phyloP scores from a whole-genome alignment of 352 stramenopile species.

The Phytopythium kandeliae region DNA sequence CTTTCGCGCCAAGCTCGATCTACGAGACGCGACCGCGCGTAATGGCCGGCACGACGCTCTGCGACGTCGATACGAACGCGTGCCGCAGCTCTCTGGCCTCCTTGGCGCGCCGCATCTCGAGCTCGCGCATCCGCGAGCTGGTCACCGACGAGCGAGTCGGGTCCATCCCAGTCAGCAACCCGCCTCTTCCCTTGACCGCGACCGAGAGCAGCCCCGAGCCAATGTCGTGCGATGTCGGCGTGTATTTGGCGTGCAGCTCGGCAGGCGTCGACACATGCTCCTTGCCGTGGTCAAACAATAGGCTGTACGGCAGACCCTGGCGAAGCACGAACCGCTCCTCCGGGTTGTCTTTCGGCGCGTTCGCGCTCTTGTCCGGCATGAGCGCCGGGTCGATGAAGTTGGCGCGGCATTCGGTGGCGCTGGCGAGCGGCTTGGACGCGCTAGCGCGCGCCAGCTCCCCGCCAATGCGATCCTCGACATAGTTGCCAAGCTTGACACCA shows the following conservation, averaged over 20 bases:
- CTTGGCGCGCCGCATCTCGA: conserved; percentile 34
- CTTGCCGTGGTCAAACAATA: conserved; percentile 68
- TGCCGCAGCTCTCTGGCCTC: conserved; percentile 33
- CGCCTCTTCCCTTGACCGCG: conserved; percentile 5
- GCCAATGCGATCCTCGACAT: conserved; percentile 78
- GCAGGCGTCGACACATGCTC: conserved; percentile 29
- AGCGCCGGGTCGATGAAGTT: conserved; percentile 47
- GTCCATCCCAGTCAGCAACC: neutral
- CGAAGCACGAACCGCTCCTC: conserved; percentile 44
- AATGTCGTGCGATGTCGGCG: conserved; percentile 47
- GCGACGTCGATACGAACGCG: conserved; percentile 51
- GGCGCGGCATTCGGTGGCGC: conserved; percentile 38
- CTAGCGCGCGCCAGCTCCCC: conserved; percentile 31
- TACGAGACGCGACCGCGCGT: conserved; percentile 5
- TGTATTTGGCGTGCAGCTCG: conserved; percentile 52
- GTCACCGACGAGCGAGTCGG: neutral
- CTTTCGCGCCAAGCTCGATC: neutral
- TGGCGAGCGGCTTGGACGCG: conserved; percentile 30
- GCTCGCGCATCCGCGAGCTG: conserved; percentile 8
- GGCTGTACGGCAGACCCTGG: conserved; percentile 55
- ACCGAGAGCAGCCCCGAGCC: conserved; percentile 19
- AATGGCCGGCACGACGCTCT: conserved; percentile 37
- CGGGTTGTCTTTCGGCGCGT: conserved; percentile 45
- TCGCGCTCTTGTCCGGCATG: conserved; percentile 49
- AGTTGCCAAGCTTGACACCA: conserved; percentile 76